Base-by-base conservation (phyloP, 495 filamentous ascomycete genomes). In the Hyaloscypha variabilis region DNA sequence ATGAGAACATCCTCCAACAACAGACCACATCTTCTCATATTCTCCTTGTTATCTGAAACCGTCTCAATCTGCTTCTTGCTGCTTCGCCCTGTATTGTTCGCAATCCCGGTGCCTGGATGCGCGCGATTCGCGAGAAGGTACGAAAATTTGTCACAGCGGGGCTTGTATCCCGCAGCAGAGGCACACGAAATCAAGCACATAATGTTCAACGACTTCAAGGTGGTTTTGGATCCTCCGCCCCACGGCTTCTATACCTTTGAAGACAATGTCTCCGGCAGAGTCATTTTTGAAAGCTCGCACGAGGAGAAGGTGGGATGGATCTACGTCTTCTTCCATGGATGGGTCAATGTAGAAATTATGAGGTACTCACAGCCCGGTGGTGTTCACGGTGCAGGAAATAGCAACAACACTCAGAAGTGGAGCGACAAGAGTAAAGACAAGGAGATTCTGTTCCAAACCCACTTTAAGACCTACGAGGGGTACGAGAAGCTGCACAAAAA, bases 191-290 rank as follows among this genome's bases (percentile, higher is more conserved):
- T 34, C 31, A 34, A 34, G 31, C 13, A 6, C 2, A 13, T 3
- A 34, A 54, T 54, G 51, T 24, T 54, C 6, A 24, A 54, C 25
- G 51, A 54, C 25, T 28, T 54, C 11, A 24, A 54, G 19, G 17
- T 62, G 49, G 17, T 62, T 11, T 50, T 62, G 3, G 60, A 62
- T 50, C 60, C 60, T 24, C 28, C 49, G 0, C 60, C 60, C 17
- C n/a, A 26, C 8, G 60, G 60, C 13, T 29, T 62, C 49, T 62
- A 53, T 50, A 53, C 60, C 6, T 50, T 36, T n/a, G 60, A 62
- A 24, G 42, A 62, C 24, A 36, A 49, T 29, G 60, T 62, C 14
- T 53, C 60, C 28, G 60, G 60, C 36, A 62, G 39, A 10, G 60
- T 62, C 19, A 25, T 53, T 25, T 36, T 62, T 24, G 60, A 62